Evolutionary conservation across 1,284 basidiomycete species (phyloP), one percentile per base, ranked within the genome.

Genomic region (Trichosporon sp.): DNA sequence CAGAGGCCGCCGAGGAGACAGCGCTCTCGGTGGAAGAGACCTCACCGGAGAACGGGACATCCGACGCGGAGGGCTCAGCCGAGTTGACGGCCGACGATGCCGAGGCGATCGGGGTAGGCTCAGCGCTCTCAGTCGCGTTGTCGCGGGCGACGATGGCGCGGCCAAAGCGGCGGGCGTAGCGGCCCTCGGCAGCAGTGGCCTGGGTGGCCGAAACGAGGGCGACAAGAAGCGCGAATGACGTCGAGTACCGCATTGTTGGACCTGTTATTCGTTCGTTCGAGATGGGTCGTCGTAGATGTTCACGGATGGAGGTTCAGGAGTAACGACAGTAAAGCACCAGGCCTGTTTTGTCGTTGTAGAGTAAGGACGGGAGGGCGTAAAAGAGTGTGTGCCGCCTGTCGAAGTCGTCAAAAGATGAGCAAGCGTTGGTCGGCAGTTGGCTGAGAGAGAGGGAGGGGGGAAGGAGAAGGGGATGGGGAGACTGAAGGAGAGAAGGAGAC

Each of bases 191-290:
- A 21, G 59, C 40, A n/a, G 49, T n/a, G 25, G 60, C 66, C 57
- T 68, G 64, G 52, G 61, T 60, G 23, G 63, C 63, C n/a, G 66
- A 61, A 34, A 62, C 61, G 19, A 68, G 64, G 27, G 64, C 63
- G 23, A 65, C 61, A 36, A 68, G 66, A 19, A 68, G 8, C 2
- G 64, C 62, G 40, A 58, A 68, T 23, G 54, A 25, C 25, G 66
- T 61, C 27, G 58, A 21, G 66, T 61, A 68, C 25, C 64, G 64
- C 66, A 68, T 68, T 25, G 34, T 31, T n/a, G n/a, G n/a, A n/a
- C n/a, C n/a, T n/a, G n/a, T n/a, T 34, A n/a, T 33, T 33, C 10
- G 58, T 46, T 58, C 14, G 23, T 31, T 52, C 19, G 14, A 27
- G 58, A 32, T 21, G 59, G 16, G n/a, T 10, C 33, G 56, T 32